Evolutionary conservation across 192 early-diverging fungal genomes (phyloP).

Genomic region (Coemansia sp.): DNA sequence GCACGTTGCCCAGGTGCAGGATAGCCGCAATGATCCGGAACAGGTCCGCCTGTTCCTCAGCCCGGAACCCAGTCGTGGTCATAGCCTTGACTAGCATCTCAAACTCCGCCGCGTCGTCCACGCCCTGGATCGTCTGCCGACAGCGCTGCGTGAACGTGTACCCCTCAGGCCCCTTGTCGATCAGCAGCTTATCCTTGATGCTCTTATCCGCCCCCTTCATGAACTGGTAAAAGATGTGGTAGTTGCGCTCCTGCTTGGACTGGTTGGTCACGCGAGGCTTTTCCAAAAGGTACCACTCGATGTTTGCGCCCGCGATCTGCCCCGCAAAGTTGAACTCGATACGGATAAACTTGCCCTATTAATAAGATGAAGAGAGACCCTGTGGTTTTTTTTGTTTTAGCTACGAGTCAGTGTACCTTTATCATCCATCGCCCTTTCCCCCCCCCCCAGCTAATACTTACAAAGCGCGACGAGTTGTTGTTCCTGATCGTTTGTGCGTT

Average conservation of each 20-base stretch:
- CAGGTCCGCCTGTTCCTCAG: conserved; percentile 78
- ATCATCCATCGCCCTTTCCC: too few species aligned
- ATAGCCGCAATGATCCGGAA: conserved; percentile 86
- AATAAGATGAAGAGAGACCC: not conserved
- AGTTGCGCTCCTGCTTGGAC: conserved; percentile 90
- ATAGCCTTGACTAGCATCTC: conserved; percentile 74
- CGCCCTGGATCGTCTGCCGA: conserved; percentile 88
- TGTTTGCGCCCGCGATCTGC: conserved; percentile 93
- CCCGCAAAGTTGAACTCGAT: conserved; percentile 92
- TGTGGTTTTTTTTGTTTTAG: not conserved
- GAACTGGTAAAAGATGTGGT: conserved; percentile 99
- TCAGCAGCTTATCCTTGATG: conserved; percentile 74
- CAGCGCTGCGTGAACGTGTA: conserved; percentile 86
- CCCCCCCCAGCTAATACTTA: conserved; percentile 32
- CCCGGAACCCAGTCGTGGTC: conserved; percentile 77
- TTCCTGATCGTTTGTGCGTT: conserved; percentile 99
- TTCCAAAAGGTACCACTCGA: conserved; percentile 96
- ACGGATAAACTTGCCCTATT: conserved; percentile 93
- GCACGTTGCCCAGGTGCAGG: conserved; percentile 94
- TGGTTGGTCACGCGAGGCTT: conserved; percentile 96
- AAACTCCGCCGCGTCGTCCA: conserved; percentile 88
- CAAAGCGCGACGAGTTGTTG: conserved; percentile 98
- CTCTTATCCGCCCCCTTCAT: conserved; percentile 79
- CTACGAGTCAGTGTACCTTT: not conserved
- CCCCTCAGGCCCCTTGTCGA: conserved; percentile 75